A percentile compares a stretch with the other conserved stretches of the same genome.
Evolutionary conservation across 2,329 filamentous ascomycete species (phyloP).

Genomic region (Thielaviopsis punctulata): DNA sequence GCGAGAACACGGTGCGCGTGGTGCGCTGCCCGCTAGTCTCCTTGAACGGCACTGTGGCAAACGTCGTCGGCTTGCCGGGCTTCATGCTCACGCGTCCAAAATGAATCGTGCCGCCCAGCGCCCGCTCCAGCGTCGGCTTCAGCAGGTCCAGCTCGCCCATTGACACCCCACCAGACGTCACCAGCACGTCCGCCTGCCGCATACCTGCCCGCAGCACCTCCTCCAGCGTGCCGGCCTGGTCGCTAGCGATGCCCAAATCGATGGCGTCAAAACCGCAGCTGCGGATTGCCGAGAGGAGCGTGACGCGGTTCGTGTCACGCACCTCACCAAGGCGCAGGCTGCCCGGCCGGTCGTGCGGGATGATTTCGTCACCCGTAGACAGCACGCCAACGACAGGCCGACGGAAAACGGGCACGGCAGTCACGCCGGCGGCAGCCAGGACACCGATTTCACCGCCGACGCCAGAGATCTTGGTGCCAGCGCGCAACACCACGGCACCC

Average conservation of each 20-base stretch:
- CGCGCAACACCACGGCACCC: conserved; percentile 51
- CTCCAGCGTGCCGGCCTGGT: conserved; percentile 59
- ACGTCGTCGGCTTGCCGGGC: conserved; percentile 92
- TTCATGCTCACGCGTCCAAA: conserved; percentile 97
- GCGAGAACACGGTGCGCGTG: conserved; percentile 62
- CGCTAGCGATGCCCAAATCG: conserved; percentile 72
- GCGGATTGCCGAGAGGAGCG: conserved; percentile 59
- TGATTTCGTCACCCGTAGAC: conserved; percentile 89
- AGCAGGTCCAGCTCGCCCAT: conserved; percentile 97
- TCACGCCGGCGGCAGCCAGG: conserved; percentile 66
- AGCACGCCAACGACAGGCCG: conserved; percentile 70
- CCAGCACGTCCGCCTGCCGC: conserved; percentile 58
- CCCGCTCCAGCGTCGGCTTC: conserved; percentile 86
- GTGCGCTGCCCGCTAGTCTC: conserved; percentile 30
- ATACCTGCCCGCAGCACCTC: conserved; percentile 59
- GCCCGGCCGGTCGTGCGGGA: conserved; percentile 49
- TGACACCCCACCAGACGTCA: conserved; percentile 86
- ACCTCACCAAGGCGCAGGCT: conserved; percentile 65
- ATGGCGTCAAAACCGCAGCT: conserved; percentile 63
- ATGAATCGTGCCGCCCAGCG: conserved; percentile 80
- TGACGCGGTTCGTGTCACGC: conserved; percentile 81
- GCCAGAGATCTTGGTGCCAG: conserved; percentile 68
- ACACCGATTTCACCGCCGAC: conserved; percentile 84
- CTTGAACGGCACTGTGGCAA: conserved; percentile 67
- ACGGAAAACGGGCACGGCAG: conserved; percentile 52